phyloP scores from a whole-genome alignment of 2,329 filamentous ascomycete genomes.

The Phoma sp. region DNA sequence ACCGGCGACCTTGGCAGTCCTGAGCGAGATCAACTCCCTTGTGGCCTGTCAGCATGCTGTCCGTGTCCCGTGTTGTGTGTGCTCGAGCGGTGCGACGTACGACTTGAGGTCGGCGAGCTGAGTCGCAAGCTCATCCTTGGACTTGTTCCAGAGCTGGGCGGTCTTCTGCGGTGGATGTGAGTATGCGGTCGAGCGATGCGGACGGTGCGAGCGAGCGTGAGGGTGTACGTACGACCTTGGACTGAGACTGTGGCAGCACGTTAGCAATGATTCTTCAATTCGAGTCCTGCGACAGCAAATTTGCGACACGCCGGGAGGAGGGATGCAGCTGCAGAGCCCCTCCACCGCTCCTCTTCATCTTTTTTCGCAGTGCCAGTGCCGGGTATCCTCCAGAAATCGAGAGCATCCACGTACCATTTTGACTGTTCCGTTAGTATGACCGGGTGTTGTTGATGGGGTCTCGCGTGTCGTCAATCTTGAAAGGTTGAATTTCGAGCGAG shows the following conservation, averaged over 20 bases:
- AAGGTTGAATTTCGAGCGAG: conserved; percentile 29
- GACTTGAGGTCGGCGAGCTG: conserved; percentile 54
- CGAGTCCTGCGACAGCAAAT: conserved; percentile 21
- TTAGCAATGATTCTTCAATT: conserved; percentile 17
- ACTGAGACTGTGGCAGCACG: conserved; percentile 16
- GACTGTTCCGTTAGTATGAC: conserved; percentile 47
- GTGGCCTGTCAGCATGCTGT: conserved; percentile 41
- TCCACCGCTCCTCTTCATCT: conserved; percentile 11
- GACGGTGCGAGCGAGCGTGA: conserved; percentile 21
- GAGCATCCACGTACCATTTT: conserved; percentile 47
- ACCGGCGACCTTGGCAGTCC: conserved; percentile 96
- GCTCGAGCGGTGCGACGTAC: conserved; percentile 33
- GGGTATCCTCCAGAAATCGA: conserved; percentile 19
- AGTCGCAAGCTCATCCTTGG: conserved; percentile 96
- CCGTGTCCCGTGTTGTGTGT: conserved; percentile 17
- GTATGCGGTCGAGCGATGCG: conserved; percentile 43
- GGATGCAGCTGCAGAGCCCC: conserved; percentile 25
- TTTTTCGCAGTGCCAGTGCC: conserved; percentile 22
- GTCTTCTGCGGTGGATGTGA: conserved; percentile 68
- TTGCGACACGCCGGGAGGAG: conserved; percentile 31
- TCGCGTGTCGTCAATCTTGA: conserved; percentile 48
- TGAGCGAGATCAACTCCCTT: conserved; percentile 87
- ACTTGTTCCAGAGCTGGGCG: conserved; percentile 97
- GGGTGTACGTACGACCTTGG: conserved; percentile 65
- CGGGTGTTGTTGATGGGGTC: conserved; percentile 46